Base-by-base conservation (phyloP, 306 rosid genomes). In the Casuarina cunninghamiana region DNA sequence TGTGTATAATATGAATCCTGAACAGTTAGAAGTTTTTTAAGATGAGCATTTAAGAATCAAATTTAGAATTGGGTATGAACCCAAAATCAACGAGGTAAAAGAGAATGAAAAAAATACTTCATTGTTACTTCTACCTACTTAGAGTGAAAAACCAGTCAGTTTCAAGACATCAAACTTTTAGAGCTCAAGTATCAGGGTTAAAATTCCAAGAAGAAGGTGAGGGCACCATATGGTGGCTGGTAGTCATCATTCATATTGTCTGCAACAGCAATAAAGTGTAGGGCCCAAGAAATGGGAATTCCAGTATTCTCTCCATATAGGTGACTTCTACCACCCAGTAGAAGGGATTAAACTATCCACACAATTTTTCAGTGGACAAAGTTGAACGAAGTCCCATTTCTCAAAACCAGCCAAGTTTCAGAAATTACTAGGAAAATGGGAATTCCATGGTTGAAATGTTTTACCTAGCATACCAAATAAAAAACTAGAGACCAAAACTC, bases 391-490 rank as follows among this genome's bases (percentile, higher is more conserved):
- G 26, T 11, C 39, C 65, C 39, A 66, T 57, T 1, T 21, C 32
- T 57, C 21, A 57, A 37, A 37, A 57, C 35, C 32, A 7, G 35
- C 65, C 21, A 21, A 55, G 43, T 3, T 55, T 74, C 42, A 55
- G 19, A 42, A 73, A 55, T 50, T 73, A 55, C 3, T 17, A 10
- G 45, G 53, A 10, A 57, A 72, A n/a, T 2, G 21, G 9, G 2
- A 45, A 41, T n/a, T 78, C 57, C 78, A 78, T 55, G 54, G 4
- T 71, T 21, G 37, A 49, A 55, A 70, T 74, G 62, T 55, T 26
- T 72, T 78, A 53, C 63, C 39, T 16, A 77, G 74, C 41, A 32
- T 69, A 54, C 70, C 48, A 53, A 15, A 71, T 16, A 51, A 60
- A 54, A 13, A 71, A 65, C 42, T 2, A 72, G 42, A 39, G 10